Conservation (phyloP, 2,329 filamentous ascomycete genomes). For the Diaporthe longicolla region DNA sequence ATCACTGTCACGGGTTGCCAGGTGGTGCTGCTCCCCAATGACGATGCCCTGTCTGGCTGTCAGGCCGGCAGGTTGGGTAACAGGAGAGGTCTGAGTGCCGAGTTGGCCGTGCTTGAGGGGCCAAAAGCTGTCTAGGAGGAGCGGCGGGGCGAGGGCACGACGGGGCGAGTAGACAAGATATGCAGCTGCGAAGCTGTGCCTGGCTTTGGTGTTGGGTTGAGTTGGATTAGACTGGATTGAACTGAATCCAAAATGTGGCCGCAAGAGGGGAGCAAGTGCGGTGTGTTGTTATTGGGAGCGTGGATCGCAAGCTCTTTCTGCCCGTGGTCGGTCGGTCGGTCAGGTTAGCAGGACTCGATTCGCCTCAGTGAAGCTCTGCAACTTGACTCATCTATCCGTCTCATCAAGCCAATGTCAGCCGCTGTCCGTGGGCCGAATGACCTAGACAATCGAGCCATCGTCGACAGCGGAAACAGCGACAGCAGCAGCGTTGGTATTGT, state of each 20-base stretch:
- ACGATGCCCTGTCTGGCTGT: not conserved
- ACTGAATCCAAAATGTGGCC: not conserved
- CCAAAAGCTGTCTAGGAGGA: not conserved
- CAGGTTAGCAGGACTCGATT: slow-evolving; percentile 1
- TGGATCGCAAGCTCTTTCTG: not conserved
- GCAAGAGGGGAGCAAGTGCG: not conserved
- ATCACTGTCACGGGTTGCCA: not conserved
- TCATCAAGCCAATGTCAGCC: not conserved
- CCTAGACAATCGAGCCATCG: not conserved
- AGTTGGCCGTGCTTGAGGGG: not conserved
- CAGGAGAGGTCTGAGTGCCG: not conserved
- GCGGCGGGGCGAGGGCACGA: not conserved
- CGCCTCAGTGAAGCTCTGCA: slow-evolving; percentile 1
- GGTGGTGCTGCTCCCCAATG: not conserved
- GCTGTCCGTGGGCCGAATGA: not conserved
- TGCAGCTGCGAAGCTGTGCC: not conserved
- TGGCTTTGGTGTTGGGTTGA: not conserved
- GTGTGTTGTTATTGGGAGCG: not conserved
- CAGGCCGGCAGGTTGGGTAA: not conserved
- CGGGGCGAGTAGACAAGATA: not conserved
- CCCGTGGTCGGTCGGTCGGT: not conserved
- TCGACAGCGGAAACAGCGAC: not conserved
- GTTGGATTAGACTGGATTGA: no score
- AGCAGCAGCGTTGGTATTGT: slow-evolving; percentile 29
- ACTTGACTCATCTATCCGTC: not conserved